These are phyloP conservation scores for Pyronema domesticum DNA, from an alignment of 495 filamentous ascomycete species.

Conservation along the genomic window DNA sequence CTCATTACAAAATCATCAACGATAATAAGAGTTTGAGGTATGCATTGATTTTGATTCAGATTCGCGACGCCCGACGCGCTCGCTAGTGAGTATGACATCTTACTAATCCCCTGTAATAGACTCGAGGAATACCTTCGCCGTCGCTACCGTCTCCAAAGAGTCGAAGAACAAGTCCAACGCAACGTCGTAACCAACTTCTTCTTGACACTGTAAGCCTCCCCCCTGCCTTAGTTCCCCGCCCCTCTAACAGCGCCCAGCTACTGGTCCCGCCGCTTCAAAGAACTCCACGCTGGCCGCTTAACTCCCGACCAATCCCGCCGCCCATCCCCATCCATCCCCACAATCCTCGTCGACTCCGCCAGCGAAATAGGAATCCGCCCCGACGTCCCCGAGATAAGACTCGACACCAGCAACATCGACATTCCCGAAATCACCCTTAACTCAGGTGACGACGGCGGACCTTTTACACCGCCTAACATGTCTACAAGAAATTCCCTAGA, in stretches of 20 bases:
- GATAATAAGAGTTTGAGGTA: constrained; percentile 87
- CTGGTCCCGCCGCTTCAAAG: constrained; percentile 64
- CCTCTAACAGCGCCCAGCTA: constrained; percentile 28
- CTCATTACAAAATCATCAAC: constrained; percentile 96
- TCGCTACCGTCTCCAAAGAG: constrained; percentile 72
- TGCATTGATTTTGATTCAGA: constrained; percentile 7
- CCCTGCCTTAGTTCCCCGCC: not conserved
- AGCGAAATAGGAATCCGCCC: constrained; percentile 9
- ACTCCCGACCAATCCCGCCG: constrained; percentile 31
- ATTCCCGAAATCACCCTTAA: constrained; percentile 11
- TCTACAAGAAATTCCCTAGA: constrained; percentile 23
- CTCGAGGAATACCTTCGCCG: constrained; percentile 92
- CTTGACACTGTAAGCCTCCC: constrained; percentile 51
- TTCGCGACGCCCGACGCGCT: not conserved
- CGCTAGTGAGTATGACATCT: not conserved
- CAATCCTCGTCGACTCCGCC: constrained; percentile 17
- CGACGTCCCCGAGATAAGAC: constrained; percentile 73
- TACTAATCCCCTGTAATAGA: constrained; percentile 24
- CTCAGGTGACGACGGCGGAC: constrained; percentile 1
- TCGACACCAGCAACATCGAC: constrained; percentile 45
- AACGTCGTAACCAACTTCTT: constrained; percentile 88
- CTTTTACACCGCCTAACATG: constrained; percentile 27
- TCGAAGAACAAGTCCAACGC: constrained; percentile 86
- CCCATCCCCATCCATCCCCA: constrained; percentile 46
- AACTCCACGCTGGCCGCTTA: constrained; percentile 30